Evolutionary conservation across 768 basidiomycete genomes (phyloP), one percentile per base, ranked within the genome.

Genomic region (Amanita rimosa): DNA sequence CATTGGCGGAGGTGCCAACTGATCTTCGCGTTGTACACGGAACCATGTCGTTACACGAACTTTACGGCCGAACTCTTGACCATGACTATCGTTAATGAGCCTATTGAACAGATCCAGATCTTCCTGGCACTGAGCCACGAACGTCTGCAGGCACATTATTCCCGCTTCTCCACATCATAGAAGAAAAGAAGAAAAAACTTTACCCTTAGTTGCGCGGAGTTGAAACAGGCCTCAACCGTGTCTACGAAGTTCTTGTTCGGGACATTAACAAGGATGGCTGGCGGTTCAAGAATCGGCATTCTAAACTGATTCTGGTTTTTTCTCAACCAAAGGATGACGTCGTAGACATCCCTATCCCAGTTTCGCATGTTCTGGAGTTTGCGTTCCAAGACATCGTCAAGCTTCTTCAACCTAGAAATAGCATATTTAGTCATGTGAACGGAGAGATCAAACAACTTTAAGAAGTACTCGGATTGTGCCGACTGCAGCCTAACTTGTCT

Each of bases 211-310:
- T 82, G 77, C 40, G 67, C 68, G 9, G 48, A 57, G 51, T 57
- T 74, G 56, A 95, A 81, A 46, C 80, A 81, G 0, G 79, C 70
- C 60, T 97, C 94, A 7, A 96, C 76, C 3, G 82, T 78, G 58
- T 79, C 69, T 1, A 78, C 77, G 51, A 71, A 89, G 35, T 59
- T 54, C 56, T 63, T 67, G 60, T 92, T 74, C 13, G 81, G 78
- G 11, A 95, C 75, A 16, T 67, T 80, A 36, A 91, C 66, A 10
- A 77, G 76, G 50, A 99, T 71, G 55, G 81, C 68, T 0, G 92
- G 80, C 13, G 96, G 95, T 62, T 93, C 88, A 51, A 85, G 79
- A n/a, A 97, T 80, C 47, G 82, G 74, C 75, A 81, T 82, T 60
- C 75, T 78, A 69, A 98, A 92, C 50, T 67, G 65, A 52, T 74